A percentile compares a stretch with the other conserved stretches of the same genome.
These are phyloP conservation scores for Cryomyces minteri DNA, from an alignment of 495 filamentous ascomycete species.

Conservation along the genomic window DNA sequence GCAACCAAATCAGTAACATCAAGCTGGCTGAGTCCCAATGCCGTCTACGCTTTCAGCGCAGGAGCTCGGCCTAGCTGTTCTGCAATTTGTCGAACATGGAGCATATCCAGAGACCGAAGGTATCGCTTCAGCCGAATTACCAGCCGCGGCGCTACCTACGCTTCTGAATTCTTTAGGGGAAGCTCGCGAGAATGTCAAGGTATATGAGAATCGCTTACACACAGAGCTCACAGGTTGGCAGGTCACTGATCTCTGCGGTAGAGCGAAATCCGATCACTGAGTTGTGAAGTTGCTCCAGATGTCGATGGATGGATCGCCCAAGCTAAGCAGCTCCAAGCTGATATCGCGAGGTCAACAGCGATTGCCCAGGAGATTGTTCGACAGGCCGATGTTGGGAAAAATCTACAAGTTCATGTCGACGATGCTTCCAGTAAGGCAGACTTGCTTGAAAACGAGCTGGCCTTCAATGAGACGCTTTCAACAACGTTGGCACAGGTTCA, in stretches of 20 bases:
- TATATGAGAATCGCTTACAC: slow-evolving; percentile 8
- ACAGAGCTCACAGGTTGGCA: too few species aligned
- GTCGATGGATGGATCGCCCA: slow-evolving; percentile 71
- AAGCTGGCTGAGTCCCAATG: too few species aligned
- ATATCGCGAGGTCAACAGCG: slow-evolving; percentile 53
- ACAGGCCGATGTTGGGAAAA: slow-evolving; percentile 44
- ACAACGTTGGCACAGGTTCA: slow-evolving; percentile 41
- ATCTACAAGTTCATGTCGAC: slow-evolving; percentile 35
- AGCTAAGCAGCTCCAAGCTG: slow-evolving; percentile 63
- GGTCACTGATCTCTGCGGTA: slow-evolving; percentile 10
- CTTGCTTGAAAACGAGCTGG: slow-evolving; percentile 55
- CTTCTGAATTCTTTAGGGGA: slow-evolving; percentile 45
- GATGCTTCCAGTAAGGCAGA: slow-evolving; percentile 51
- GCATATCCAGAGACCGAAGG: slow-evolving; percentile 56
- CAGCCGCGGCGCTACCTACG: slow-evolving; percentile 34
- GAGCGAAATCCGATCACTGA: slow-evolving; percentile 53
- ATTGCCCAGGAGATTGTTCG: slow-evolving; percentile 59
- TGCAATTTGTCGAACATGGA: slow-evolving; percentile 53
- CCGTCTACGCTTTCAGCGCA: slow-evolving; percentile 8
- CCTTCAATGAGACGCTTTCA: slow-evolving; percentile 53
- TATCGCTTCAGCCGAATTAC: slow-evolving; percentile 42
- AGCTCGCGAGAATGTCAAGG: slow-evolving; percentile 53
- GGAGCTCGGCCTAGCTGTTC: slow-evolving; percentile 43
- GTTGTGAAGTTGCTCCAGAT: slow-evolving; percentile 54
- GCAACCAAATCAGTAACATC: too few species aligned